phyloP scores from a whole-genome alignment of 176 grass and related monocot species.

The Sorghum bicolor region Sorghum_bicolor_NCBIv3 NC_012873.2:5291501-5292000 shows the following conservation, averaged over 20 bases:
- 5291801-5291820: background rate
- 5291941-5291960: background rate
- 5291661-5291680: background rate
- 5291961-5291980: background rate
- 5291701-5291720: background rate
- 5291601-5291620: background rate
- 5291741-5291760: constrained; percentile 28
- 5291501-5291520: constrained; percentile 38
- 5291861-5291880: background rate
- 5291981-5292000: constrained; percentile 21
- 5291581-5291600: background rate
- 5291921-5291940: background rate
- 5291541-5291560: background rate
- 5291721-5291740: constrained; percentile 1
- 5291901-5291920: constrained; percentile 1
- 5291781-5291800: background rate
- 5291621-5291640: background rate
- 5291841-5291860: background rate
- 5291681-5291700: constrained; percentile 5
- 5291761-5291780: background rate
- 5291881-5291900: background rate
- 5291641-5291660: background rate
- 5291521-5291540: constrained; percentile 40
- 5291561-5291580: constrained; percentile 8
- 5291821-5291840: background rate